Percentiles rank a stretch among this genome's conserved stretches.
phyloP scores from a whole-genome alignment of 1,284 basidiomycete genomes.

The Phaffia rhodozyma region DNA sequence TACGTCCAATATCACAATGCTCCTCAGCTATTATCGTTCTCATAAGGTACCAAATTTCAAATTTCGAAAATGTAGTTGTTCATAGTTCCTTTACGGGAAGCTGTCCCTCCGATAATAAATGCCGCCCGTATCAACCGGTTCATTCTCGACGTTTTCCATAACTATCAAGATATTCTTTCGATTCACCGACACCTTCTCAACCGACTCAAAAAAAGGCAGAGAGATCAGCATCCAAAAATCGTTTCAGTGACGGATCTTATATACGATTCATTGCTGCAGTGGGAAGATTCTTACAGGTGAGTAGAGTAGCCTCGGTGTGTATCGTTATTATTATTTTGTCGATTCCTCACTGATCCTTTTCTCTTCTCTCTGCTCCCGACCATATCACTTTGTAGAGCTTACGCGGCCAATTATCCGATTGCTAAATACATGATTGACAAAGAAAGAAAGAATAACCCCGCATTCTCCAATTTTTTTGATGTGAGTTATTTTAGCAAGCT shows the following conservation, averaged over 20 bases:
- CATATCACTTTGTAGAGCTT: conserved; percentile 30
- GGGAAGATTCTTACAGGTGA: conserved; percentile 84
- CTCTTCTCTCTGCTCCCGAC: neutral
- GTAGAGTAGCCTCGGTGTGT: too few relatives aligned
- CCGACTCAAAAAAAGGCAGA: conserved; percentile 70
- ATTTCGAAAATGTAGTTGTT: conserved; percentile 31
- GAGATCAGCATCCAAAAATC: conserved; percentile 77
- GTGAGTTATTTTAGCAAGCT: conserved; percentile 38
- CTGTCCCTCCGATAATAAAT: conserved; percentile 65
- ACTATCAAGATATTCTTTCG: conserved; percentile 51
- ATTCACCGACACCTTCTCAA: conserved; percentile 69
- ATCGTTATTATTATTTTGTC: too few relatives aligned
- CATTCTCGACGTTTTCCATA: conserved; percentile 84
- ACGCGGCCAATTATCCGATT: conserved; percentile 86
- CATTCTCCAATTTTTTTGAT: conserved; percentile 72
- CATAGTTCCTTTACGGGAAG: conserved; percentile 56
- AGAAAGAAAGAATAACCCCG: conserved; percentile 64
- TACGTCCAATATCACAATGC: conserved; percentile 34
- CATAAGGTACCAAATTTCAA: neutral
- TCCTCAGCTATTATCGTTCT: neutral
- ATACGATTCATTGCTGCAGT: conserved; percentile 79
- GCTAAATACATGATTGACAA: conserved; percentile 83
- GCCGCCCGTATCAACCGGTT: conserved; percentile 61
- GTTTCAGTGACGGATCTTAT: conserved; percentile 74
- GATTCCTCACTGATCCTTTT: too few relatives aligned